Percentiles rank a stretch among this genome's conserved stretches.
These are phyloP conservation scores for Brassica carinata DNA, from an alignment of 345 rosid species.

Conservation along the genomic window DNA sequence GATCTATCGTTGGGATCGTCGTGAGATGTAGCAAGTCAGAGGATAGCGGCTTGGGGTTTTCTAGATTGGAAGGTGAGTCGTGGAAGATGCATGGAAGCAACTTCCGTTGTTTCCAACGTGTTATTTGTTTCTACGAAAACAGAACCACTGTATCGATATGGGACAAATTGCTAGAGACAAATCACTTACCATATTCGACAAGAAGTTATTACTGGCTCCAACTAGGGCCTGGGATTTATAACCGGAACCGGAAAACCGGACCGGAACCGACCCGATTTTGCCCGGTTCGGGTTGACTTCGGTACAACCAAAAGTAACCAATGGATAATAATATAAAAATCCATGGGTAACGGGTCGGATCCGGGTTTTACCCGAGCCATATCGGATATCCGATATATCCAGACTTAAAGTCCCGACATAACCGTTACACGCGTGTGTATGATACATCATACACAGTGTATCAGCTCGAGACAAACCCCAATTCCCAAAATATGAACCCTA, in stretches of 20 bases:
- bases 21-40: neutral
- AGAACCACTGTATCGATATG: neutral
- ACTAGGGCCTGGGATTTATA: too few relatives aligned
- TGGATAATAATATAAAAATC: neutral
- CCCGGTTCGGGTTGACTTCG: too few relatives aligned
- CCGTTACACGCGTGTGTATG: neutral
- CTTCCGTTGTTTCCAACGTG: too few relatives aligned
- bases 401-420: neutral
- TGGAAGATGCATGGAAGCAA: conserved; percentile 20
- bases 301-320: neutral
- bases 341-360: neutral
- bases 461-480: neutral
- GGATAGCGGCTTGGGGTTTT: conserved; percentile 6
- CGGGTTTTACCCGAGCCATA: neutral
- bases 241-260: too few relatives aligned
- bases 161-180: neutral
- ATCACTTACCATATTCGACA: neutral
- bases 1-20: conserved; percentile 39
- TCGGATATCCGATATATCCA: neutral
- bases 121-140: too few relatives aligned
- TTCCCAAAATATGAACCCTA: too few relatives aligned
- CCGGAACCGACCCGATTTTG: too few relatives aligned
- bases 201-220: neutral
- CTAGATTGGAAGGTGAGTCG: neutral
- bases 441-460: too few relatives aligned